Evolutionary conservation across 768 basidiomycete species (phyloP), one percentile per base, ranked within the genome.

Genomic region (Lyophyllum shimeji): DNA sequence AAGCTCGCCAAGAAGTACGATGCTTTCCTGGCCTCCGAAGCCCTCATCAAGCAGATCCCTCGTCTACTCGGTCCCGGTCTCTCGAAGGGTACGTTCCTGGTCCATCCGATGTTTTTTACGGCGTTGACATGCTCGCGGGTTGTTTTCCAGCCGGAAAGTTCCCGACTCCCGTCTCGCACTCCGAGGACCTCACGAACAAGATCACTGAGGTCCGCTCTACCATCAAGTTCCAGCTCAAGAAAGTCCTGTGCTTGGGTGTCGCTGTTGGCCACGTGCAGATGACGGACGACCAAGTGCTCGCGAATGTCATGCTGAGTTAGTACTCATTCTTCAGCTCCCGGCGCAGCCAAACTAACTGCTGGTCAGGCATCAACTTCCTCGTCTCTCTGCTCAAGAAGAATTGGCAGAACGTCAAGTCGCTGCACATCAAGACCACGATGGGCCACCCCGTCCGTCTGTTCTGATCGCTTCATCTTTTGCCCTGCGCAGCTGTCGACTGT

Each of bases 161-260:
- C 90, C 96, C 95, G 48, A 98, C 96, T 53, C 95, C 97, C 65
- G 85, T 99, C 71, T 89, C 93, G 18, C 93, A 95, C 73, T 71
- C 82, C 27, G 97, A 99, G 69, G 96, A 98, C 75, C 78, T 99
- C 53, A 66, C 68, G 70, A 89, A 86, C 81, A 98, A 98, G 81
- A 80, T 97, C 71, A 85, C 76, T 62, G 97, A 99, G 75, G 95
- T 99, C 64, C 90, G 93, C 71, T 96, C 94, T 63, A 98, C 96
- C 63, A 98, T 99, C 86, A 99, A 98, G 81, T 98, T 98, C 91
- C 96, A 98, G 83, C 85, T 98, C 53, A 98, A 98, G 86, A 95
- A 95, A 81, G 97, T 98, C 57, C 83, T 99, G 55, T 99, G 97
- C 80, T 81, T 99, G 78, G 97, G 95, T 80, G 96, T 98, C 63